Percentiles rank a stretch among this genome's conserved stretches.
Evolutionary conservation across 805 yeast genomes (phyloP).

Genomic region (Saturnispora diversa): DNA sequence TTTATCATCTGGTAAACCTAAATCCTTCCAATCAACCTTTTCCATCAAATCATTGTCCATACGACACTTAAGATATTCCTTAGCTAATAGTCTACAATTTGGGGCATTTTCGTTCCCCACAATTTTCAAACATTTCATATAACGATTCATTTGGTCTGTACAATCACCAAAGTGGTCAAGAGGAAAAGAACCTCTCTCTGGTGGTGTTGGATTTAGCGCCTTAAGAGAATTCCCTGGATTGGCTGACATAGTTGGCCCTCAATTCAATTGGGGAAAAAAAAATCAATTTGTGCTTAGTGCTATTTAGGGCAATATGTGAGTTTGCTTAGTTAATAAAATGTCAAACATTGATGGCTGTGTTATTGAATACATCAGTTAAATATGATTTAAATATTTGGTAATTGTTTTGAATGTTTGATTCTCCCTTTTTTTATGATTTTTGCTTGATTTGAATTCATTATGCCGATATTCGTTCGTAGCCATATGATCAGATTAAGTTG

Average conservation of each 20-base stretch:
- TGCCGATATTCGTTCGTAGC: too few species aligned
- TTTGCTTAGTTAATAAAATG: too few species aligned
- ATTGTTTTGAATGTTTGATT: too few species aligned
- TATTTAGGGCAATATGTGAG: too few species aligned
- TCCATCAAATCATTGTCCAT: conserved; percentile 61
- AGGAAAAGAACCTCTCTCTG: conserved; percentile 95
- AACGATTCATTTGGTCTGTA: conserved; percentile 61
- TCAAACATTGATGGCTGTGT: too few species aligned
- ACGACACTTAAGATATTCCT: conserved; percentile 72
- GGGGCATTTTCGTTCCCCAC: conserved; percentile 81
- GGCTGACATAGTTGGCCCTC: conserved; percentile 32
- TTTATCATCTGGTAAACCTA: conserved; percentile 31
- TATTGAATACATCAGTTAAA: too few species aligned
- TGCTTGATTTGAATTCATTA: too few species aligned
- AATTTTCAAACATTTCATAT: conserved; percentile 68
- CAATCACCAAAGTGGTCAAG: conserved; percentile 86
- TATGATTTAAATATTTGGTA: too few species aligned
- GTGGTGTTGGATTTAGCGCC: conserved; percentile 76
- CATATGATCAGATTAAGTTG: too few species aligned
- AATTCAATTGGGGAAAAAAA: too few species aligned
- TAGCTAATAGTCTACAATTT: conserved; percentile 82
- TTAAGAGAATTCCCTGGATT: conserved; percentile 40
- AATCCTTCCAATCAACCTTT: conserved; percentile 29
- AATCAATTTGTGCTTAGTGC: too few species aligned
- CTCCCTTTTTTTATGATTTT: too few species aligned